Percentiles rank a stretch among this genome's conserved stretches.
phyloP scores from a whole-genome alignment of 805 yeast species.

The Barnettozyma sucrosica region DNA sequence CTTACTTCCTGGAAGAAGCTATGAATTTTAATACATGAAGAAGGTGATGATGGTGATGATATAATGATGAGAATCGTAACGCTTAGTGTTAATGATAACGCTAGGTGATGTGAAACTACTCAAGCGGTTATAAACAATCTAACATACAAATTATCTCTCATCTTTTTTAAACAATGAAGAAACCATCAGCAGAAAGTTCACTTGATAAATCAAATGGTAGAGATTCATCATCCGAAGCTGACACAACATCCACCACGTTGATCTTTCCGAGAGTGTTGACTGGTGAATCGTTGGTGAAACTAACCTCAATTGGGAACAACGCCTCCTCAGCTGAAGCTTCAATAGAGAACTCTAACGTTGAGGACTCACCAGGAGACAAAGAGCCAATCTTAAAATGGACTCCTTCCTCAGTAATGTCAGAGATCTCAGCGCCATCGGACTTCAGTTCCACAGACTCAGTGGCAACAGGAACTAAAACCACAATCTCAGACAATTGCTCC shows the following conservation, averaged over 20 bases:
- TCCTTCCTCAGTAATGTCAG: conserved; percentile 62
- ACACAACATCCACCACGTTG: conserved; percentile 52
- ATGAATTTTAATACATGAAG: background rate
- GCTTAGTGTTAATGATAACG: too few species aligned
- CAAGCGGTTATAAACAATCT: background rate
- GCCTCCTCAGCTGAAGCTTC: conserved; percentile 69
- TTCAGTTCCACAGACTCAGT: conserved; percentile 47
- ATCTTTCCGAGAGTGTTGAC: conserved; percentile 59
- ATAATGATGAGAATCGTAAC: too few species aligned
- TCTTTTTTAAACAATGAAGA: conserved; percentile 38
- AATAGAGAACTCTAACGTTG: conserved; percentile 74
- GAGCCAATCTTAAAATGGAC: conserved; percentile 57
- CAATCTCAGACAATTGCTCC: conserved; percentile 46
- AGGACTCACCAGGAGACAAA: conserved; percentile 49
- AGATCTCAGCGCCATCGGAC: conserved; percentile 49
- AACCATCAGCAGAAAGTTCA: conserved; percentile 52
- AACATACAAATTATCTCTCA: background rate
- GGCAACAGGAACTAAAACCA: conserved; percentile 61
- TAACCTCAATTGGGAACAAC: conserved; percentile 81
- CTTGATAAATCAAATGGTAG: conserved; percentile 67
- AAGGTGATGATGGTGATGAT: background rate
- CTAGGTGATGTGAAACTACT: background rate
- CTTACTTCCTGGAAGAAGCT: conserved; percentile 47
- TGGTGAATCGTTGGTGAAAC: conserved; percentile 46
- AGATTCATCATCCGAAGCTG: conserved; percentile 44